Percentiles rank a stretch among this genome's conserved stretches.
These are phyloP conservation scores for Diplodia intermedia DNA, from an alignment of 2,329 filamentous ascomycete species.

Conservation along the genomic window DNA sequence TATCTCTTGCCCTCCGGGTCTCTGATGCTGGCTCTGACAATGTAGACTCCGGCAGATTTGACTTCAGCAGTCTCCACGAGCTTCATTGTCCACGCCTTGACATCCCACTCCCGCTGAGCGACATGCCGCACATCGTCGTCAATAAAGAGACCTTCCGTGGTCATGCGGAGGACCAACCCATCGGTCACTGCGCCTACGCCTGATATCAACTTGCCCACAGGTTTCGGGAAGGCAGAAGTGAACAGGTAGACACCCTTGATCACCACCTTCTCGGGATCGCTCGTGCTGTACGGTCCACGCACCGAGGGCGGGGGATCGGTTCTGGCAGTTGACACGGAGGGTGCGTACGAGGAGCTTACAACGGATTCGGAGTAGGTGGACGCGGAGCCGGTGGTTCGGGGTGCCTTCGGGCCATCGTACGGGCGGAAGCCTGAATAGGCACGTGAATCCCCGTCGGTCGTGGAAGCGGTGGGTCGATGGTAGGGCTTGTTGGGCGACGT, in stretches of 20 bases:
- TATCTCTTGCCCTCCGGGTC: constrained; percentile 67
- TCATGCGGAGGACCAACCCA: constrained; percentile 88
- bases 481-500: constrained; percentile 51
- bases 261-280: constrained; percentile 94
- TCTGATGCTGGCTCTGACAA: constrained; percentile 64
- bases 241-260: constrained; percentile 93
- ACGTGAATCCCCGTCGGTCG: constrained; percentile 62
- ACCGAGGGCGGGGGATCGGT: constrained; percentile 84
- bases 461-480: constrained; percentile 61
- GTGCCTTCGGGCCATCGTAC: constrained; percentile 72
- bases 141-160: constrained; percentile 93
- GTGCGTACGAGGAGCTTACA: constrained; percentile 71
- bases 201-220: constrained; percentile 86
- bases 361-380: constrained; percentile 72
- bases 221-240: constrained; percentile 88
- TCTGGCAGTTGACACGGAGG: constrained; percentile 80
- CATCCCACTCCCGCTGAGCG: constrained; percentile 96
- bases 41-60: constrained; percentile 31
- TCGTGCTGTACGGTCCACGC: constrained; percentile 80
- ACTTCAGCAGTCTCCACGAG: constrained; percentile 67
- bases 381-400: constrained; percentile 61
- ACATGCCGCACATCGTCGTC: constrained; percentile 93
- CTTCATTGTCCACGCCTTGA: constrained; percentile 98
- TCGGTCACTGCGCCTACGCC: constrained; percentile 87
- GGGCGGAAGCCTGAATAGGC: constrained; percentile 73